Base-by-base conservation (phyloP, 805 yeast species). In the Candida montana region DNA sequence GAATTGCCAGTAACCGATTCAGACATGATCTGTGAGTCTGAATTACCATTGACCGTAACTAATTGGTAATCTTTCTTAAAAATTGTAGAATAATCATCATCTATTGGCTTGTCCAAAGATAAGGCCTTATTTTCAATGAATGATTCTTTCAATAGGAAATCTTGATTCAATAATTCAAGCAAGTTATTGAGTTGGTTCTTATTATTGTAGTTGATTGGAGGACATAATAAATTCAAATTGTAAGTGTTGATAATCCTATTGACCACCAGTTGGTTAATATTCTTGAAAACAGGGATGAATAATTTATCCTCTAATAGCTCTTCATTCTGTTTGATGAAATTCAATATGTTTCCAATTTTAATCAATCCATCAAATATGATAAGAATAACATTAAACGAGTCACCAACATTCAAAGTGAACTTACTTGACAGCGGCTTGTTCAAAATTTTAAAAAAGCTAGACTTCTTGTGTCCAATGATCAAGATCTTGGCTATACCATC, bases 341-440 rank as follows among this genome's bases (percentile, higher is more conserved):
- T 53, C 38, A 57, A 43, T 11, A 57, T 51, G 34, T 57, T 57
- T 2, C 61, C 61, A 40, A 57, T 54, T 45, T 57, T 57, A 18
- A 48, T 38, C 28, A 57, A 41, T 4, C 61, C 61, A 41, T 57
- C 59, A 47, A 57, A 57, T 11, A 57, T 45, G 3, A 57, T 44
- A 20, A 57, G 35, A 11, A 57, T 44, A 5, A 54, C 30, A 13
- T 40, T 47, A 34, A 46, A 51, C 12, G 52, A 40, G 0, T 45
- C 50, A 6, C 43, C 31, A 23, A 39, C 18, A 34, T 53, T 40
- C 34, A 55, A 35, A 8, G 61, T 54, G 37, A 57, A 54, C 29
- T 38, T 46, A 2, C 19, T 8, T 21, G 49, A 48, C 5, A 50
- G n/a, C 3, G 35, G 18, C 7, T 34, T n/a, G 19, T 48, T 50